Evolutionary conservation across 1,284 basidiomycete species (phyloP).

Genomic region (Cryptococcus maquisensis): DNA sequence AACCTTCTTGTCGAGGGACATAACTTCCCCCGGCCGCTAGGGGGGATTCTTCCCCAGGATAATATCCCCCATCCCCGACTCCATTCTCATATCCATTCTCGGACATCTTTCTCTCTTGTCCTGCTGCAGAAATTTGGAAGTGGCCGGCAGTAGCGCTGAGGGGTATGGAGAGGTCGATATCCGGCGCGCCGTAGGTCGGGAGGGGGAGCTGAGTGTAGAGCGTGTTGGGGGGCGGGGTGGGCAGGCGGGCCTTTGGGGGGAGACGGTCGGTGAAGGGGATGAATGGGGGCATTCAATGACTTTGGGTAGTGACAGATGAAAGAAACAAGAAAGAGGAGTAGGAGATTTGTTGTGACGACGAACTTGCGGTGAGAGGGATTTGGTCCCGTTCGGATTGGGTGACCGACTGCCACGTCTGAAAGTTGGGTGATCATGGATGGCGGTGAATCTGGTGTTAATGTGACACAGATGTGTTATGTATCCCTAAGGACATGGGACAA

Average conservation of each 20-base stretch:
- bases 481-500: too few relatives aligned
- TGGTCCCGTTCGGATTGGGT: background rate
- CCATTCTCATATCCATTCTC: background rate
- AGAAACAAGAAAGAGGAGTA: background rate
- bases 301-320: background rate
- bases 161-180: slow-evolving; percentile 23
- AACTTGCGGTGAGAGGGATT: background rate
- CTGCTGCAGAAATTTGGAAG: background rate
- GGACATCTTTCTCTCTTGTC: background rate
- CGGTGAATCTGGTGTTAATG: too few relatives aligned
- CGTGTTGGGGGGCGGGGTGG: slow-evolving; percentile 6
- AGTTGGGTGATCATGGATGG: too few relatives aligned
- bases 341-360: background rate
- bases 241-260: slow-evolving; percentile 17
- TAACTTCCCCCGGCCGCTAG: background rate
- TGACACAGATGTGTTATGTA: too few relatives aligned
- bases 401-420: too few relatives aligned
- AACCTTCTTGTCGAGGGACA: slow-evolving; percentile 7
- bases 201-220: slow-evolving; percentile 6
- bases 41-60: background rate
- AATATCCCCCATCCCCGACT: too few relatives aligned
- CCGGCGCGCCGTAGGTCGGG: slow-evolving; percentile 36
- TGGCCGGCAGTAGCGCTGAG: background rate
- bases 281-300: slow-evolving; percentile 20
- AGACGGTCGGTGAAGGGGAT: slow-evolving; percentile 34